A percentile compares a stretch with the other conserved stretches of the same genome.
Evolutionary conservation across 2,329 filamentous ascomycete species (phyloP).

Genomic region (Fusarium musae): DNA sequence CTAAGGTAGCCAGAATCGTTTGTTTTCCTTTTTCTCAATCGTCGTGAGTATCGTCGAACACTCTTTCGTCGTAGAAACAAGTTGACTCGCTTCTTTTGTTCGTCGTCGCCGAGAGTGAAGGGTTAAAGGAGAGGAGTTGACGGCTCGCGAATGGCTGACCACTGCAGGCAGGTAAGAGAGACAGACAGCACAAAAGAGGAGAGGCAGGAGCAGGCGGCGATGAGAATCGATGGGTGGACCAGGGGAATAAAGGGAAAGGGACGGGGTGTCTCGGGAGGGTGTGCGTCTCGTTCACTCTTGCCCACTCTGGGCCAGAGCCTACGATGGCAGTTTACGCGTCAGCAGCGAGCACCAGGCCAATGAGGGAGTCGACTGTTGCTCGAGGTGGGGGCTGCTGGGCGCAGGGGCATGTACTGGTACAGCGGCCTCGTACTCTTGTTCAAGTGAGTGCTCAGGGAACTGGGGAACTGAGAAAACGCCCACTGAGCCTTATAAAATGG

Average conservation of each 20-base stretch:
- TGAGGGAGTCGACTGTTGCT: conserved; percentile 31
- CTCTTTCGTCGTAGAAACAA: conserved; percentile 15
- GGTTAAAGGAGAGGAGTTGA: conserved; percentile 39
- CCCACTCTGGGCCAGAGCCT: conserved; percentile 43
- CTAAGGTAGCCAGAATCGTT: conserved; percentile 12
- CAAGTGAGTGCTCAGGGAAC: background rate
- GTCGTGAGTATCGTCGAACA: conserved; percentile 22
- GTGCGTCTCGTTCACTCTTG: conserved; percentile 44
- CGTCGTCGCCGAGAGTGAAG: conserved; percentile 24
- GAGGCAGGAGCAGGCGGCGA: conserved; percentile 40
- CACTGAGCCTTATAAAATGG: conserved; percentile 5
- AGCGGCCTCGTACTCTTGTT: conserved; percentile 30
- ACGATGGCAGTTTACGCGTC: conserved; percentile 53
- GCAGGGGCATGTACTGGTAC: conserved; percentile 45
- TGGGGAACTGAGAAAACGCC: conserved; percentile 16
- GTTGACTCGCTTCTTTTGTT: conserved; percentile 15
- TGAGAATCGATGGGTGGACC: conserved; percentile 46
- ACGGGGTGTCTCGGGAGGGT: conserved; percentile 49
- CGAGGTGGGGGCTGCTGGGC: conserved; percentile 41
- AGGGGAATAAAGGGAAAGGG: conserved; percentile 50
- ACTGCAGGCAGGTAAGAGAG: conserved; percentile 17
- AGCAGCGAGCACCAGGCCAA: conserved; percentile 48
- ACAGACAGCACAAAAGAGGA: conserved; percentile 32
- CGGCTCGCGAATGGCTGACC: conserved; percentile 38
- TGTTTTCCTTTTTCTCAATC: background rate